These are phyloP conservation scores for Cutaneotrichosporon spelunceum DNA, from an alignment of 1,284 basidiomycete genomes.

Conservation along the genomic window DNA sequence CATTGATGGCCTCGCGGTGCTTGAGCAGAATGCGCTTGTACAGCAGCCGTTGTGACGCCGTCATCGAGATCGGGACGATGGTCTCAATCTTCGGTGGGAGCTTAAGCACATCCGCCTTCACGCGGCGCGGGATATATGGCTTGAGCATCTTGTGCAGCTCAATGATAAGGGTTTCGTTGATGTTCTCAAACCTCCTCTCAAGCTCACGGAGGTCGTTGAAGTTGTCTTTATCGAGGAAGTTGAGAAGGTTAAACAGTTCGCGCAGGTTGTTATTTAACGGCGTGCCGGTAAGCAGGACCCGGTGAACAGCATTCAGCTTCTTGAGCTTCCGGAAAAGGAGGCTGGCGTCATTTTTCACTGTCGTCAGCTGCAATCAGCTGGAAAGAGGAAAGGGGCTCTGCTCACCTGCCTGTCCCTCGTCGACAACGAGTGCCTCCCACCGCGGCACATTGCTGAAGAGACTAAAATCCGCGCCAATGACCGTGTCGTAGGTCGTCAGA, in stretches of 20 bases:
- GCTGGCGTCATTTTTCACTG: conserved; percentile 73
- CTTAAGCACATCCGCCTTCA: conserved; percentile 87
- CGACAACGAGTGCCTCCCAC: conserved; percentile 89
- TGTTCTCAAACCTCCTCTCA: conserved; percentile 64
- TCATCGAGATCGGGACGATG: conserved; percentile 88
- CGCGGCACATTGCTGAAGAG: conserved; percentile 76
- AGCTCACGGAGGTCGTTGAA: conserved; percentile 66
- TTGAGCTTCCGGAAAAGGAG: conserved; percentile 79
- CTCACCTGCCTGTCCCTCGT: conserved; percentile 63
- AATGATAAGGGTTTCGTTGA: conserved; percentile 73
- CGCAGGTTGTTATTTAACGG: conserved; percentile 95
- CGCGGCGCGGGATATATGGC: conserved; percentile 87
- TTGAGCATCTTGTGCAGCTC: conserved; percentile 72
- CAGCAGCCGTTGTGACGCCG: conserved; percentile 81
- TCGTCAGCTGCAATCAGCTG: no score
- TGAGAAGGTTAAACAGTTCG: conserved; percentile 91
- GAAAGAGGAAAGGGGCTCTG: no score
- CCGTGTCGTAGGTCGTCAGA: conserved; percentile 81
- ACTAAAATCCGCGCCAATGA: conserved; percentile 67
- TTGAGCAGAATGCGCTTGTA: conserved; percentile 70
- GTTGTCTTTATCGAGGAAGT: conserved; percentile 74
- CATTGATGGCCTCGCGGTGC: conserved; percentile 36
- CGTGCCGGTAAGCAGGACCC: conserved; percentile 91
- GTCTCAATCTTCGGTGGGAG: conserved; percentile 75
- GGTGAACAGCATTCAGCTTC: conserved; percentile 72